Evolutionary conservation across 2,329 filamentous ascomycete species (phyloP).

Genomic region (Aplosporella prunicola): DNA sequence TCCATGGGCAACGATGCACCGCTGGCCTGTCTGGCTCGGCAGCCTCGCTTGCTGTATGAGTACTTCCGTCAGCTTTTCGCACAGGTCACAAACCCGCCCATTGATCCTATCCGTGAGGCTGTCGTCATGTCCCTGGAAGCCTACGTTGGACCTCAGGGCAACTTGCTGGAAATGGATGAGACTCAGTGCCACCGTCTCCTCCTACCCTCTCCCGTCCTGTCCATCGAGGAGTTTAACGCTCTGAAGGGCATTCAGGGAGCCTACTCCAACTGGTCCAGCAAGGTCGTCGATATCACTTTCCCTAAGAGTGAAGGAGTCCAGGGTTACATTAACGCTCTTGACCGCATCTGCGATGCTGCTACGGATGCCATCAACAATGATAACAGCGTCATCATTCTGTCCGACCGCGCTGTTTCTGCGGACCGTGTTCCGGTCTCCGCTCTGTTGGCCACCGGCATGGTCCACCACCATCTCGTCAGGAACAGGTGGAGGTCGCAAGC

Average conservation of each 20-base stretch:
- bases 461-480: constrained; percentile 88
- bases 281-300: constrained; percentile 87
- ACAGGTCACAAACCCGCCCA: constrained; percentile 95
- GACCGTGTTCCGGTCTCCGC: constrained; percentile 80
- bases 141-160: constrained; percentile 92
- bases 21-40: constrained; percentile 80
- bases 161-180: constrained; percentile 85
- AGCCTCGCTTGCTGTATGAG: constrained; percentile 81
- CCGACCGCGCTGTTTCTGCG: constrained; percentile 74
- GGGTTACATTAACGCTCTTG: constrained; percentile 79
- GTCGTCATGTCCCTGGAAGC: constrained; percentile 98
- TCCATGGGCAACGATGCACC: constrained; percentile 98
- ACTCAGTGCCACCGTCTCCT: constrained; percentile 80
- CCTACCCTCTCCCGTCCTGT: constrained; percentile 80
- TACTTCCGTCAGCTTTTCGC: constrained; percentile 98
- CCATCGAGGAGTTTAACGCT: constrained; percentile 83
- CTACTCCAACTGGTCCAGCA: constrained; percentile 75
- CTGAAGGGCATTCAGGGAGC: constrained; percentile 65
- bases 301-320: constrained; percentile 72
- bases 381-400: constrained; percentile 80
- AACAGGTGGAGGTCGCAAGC: constrained; percentile 92
- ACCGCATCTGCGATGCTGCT: constrained; percentile 76
- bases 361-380: constrained; percentile 74
- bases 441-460: constrained; percentile 80
- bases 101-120: constrained; percentile 92